Percentiles rank a stretch among this genome's conserved stretches.
These are phyloP conservation scores for Paramecium octaurelia DNA, from an alignment of 73 alveolate species.

Conservation along the genomic window DNA sequence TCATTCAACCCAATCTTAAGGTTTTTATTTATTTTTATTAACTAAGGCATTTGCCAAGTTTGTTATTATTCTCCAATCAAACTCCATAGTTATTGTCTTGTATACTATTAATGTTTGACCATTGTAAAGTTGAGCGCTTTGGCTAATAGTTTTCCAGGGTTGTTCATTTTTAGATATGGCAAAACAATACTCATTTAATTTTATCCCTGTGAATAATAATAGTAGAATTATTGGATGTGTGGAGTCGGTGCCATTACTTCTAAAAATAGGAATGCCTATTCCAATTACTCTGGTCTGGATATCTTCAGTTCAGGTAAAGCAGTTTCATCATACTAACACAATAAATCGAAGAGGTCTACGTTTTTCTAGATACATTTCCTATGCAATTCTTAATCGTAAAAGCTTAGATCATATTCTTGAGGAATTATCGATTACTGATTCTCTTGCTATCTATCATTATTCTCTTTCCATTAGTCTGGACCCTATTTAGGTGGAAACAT, in stretches of 20 bases:
- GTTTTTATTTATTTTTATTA: neutral
- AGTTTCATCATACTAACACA: conserved; percentile 28
- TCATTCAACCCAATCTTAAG: neutral
- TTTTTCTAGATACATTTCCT: neutral
- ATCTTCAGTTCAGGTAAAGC: neutral
- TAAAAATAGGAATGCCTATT: neutral
- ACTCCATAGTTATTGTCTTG: neutral
- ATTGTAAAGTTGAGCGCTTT: conserved; percentile 35
- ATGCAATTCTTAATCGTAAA: neutral
- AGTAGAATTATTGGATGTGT: neutral
- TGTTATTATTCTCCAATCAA: neutral
- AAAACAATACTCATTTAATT: neutral
- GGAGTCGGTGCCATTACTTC: neutral
- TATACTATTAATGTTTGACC: neutral
- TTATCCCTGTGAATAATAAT: neutral
- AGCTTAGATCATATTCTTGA: neutral
- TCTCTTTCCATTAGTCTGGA: neutral
- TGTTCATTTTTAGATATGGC: neutral
- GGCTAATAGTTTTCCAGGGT: conserved; percentile 17
- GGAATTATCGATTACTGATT: neutral
- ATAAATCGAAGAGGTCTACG: neutral
- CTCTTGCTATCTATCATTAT: neutral
- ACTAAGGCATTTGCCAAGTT: neutral
- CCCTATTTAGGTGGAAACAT: neutral
- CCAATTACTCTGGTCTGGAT: neutral